Evolutionary conservation across 169 alveolate genomes (phyloP), one percentile per base, ranked within the genome.

Genomic region (Plasmodium yoelii): DNA sequence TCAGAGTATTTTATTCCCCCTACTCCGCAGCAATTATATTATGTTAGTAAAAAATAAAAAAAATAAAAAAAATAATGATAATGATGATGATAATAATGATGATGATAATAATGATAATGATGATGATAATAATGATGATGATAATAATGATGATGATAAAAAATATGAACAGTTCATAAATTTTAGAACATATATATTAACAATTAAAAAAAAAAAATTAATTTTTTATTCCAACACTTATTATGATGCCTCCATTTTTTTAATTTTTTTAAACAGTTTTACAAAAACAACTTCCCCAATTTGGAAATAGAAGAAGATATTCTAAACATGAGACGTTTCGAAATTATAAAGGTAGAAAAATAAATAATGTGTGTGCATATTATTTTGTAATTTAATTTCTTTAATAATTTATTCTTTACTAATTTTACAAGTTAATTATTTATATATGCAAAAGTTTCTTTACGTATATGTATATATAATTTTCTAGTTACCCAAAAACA

Each of bases 401-500:
- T 34, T 34, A 34, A 34, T 2, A 34, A 34, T 34, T 34, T 34
- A 34, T 34, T 34, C 42, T 34, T 34, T 34, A 15, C 59, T 13
- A 51, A 13, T 51, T 51, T 51, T 0, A 0, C 59, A 51, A 15
- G 6, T 51, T 51, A 51, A 51, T 51, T 15, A 51, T 63, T 63
- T 63, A 63, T 28, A 63, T 8, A 63, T 12, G 46, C 19, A 13
- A 10, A 47, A 19, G 18, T 28, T 47, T 74, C 39, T 34, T 28
- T 68, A 13, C 46, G n/a, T n/a, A 22, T n/a, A 8, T 64, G 12
- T 22, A 19, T 15, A 39, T 63, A 12, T 47, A 44, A 34, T 5
- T 34, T 34, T 34, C 42, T 56, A 75, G 88, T 63, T 75, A 68
- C 88, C 88, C 47, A 75, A 75, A 63, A 75, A 61, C 64, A 61